phyloP scores from a whole-genome alignment of 2,329 filamentous ascomycete species.

The Lachnellula occidentalis region DNA sequence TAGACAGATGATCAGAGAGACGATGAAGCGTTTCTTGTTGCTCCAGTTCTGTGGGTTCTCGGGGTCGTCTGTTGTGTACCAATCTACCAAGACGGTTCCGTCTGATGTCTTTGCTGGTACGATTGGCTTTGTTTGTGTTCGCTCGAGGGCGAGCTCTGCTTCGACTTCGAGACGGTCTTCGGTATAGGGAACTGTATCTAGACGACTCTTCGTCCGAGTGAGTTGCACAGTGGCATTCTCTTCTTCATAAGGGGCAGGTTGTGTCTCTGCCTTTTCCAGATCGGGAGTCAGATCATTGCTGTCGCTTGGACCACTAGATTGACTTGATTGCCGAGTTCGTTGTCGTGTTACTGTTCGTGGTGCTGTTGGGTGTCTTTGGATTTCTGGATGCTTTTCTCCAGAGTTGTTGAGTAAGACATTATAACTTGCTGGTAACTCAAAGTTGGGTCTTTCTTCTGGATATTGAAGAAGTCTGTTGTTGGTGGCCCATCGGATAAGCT shows the following conservation, averaged over 20 bases:
- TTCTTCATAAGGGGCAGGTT: conserved; percentile 12
- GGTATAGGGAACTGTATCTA: conserved; percentile 30
- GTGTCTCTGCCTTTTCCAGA: conserved; percentile 22
- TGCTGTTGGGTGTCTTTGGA: not conserved
- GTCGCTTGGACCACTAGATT: conserved; percentile 6
- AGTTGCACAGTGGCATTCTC: conserved; percentile 15
- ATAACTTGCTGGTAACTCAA: conserved; percentile 44
- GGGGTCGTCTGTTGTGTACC: conserved; percentile 50
- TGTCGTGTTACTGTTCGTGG: conserved; percentile 1
- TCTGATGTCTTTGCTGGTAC: conserved; percentile 38
- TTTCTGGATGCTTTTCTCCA: conserved; percentile 4
- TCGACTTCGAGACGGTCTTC: conserved; percentile 36
- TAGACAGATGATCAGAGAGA: conserved; percentile 43
- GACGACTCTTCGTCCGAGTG: conserved; percentile 20
- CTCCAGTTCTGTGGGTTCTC: conserved; percentile 54
- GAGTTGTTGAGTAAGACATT: conserved; percentile 24
- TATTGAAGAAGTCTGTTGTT: conserved; percentile 49
- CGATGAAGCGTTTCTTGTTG: conserved; percentile 35
- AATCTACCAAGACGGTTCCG: conserved; percentile 47
- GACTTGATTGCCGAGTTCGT: conserved; percentile 16
- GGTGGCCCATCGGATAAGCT: conserved; percentile 50
- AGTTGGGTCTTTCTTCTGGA: conserved; percentile 53
- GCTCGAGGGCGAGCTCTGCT: conserved; percentile 34
- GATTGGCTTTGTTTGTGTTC: conserved; percentile 38
- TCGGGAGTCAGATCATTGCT: conserved; percentile 6